Evolutionary conservation across 495 filamentous ascomycete species (phyloP).

Genomic region (Aspergillus hancockii): DNA sequence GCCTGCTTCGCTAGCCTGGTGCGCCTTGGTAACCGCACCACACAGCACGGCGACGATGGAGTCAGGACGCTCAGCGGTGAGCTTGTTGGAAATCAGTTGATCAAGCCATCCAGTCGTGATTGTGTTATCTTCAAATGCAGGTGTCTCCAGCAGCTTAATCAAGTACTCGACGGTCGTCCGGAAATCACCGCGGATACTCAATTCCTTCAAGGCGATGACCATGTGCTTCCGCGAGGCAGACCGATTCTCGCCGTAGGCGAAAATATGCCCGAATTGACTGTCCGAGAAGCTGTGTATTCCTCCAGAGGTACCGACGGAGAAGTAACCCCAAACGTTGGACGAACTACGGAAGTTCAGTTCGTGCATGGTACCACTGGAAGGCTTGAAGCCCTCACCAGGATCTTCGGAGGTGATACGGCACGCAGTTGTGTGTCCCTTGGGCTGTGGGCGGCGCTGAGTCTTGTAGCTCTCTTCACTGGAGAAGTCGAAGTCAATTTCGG

Average conservation of each 20-base stretch:
- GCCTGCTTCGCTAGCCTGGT: constrained; percentile 85
- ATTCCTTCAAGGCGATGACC: constrained; percentile 97
- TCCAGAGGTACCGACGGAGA: constrained; percentile 94
- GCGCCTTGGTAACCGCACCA: constrained; percentile 92
- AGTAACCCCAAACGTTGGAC: constrained; percentile 99
- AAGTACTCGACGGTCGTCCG: constrained; percentile 97
- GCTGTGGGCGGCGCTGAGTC: constrained; percentile 83
- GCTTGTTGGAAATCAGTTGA: constrained; percentile 95
- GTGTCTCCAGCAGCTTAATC: constrained; percentile 97
- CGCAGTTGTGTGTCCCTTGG: constrained; percentile 95
- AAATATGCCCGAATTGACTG: constrained; percentile 99
- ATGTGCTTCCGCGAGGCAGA: constrained; percentile 97
- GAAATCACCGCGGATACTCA: constrained; percentile 99
- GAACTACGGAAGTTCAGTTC: constrained; percentile 98
- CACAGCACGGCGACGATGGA: constrained; percentile 87
- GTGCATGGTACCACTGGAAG: constrained; percentile 97
- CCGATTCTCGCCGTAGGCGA: constrained; percentile 97
- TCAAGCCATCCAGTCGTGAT: constrained; percentile 99
- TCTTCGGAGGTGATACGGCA: constrained; percentile 99
- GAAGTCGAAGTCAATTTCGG: constrained; percentile 96
- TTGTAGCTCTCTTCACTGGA: constrained; percentile 79
- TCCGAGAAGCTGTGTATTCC: constrained; percentile 99
- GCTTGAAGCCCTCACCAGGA: constrained; percentile 99
- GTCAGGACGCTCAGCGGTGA: constrained; percentile 95
- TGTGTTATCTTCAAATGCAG: constrained; percentile 98